Conservation (phyloP, 2,329 filamentous ascomycete genomes). For the Exophiala calicioides region DNA sequence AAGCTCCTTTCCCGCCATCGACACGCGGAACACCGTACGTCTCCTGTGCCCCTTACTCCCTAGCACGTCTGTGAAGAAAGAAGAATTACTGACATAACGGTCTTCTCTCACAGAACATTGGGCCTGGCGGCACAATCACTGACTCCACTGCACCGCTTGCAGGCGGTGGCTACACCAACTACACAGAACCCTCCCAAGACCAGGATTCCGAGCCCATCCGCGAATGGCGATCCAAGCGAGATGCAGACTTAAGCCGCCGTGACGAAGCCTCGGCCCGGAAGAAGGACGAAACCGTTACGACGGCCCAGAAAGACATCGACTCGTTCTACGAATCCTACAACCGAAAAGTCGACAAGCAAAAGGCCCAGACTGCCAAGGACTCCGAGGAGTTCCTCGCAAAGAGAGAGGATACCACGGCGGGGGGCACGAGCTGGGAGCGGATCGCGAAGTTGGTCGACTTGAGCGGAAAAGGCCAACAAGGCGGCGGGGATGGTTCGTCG, state of each 20-base stretch:
- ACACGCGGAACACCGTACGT: slow-evolving; percentile 69
- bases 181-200: slow-evolving; percentile 63
- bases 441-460: slow-evolving; percentile 97
- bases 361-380: slow-evolving; percentile 84
- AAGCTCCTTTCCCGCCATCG: slow-evolving; percentile 85
- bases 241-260: slow-evolving; percentile 78
- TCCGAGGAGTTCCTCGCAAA: slow-evolving; percentile 88
- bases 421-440: slow-evolving; percentile 97
- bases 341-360: slow-evolving; percentile 91
- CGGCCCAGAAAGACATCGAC: slow-evolving; percentile 91
- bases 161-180: slow-evolving; percentile 47
- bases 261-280: slow-evolving; percentile 79
- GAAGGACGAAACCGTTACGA: slow-evolving; percentile 81
- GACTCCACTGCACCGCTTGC: slow-evolving; percentile 63
- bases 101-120: slow-evolving; percentile 63
- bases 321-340: slow-evolving; percentile 99
- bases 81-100: slow-evolving; percentile 10
- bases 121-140: slow-evolving; percentile 77
- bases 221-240: slow-evolving; percentile 88
- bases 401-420: slow-evolving; percentile 88
- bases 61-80: neutral
- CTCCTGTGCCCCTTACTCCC: neutral
- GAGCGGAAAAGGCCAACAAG: slow-evolving; percentile 82
- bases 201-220: slow-evolving; percentile 55
- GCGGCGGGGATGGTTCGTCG: slow-evolving; percentile 83